Evolutionary conservation across 2,329 filamentous ascomycete genomes (phyloP), one percentile per base, ranked within the genome.

Genomic region (Neofusicoccum cordaticola): DNA sequence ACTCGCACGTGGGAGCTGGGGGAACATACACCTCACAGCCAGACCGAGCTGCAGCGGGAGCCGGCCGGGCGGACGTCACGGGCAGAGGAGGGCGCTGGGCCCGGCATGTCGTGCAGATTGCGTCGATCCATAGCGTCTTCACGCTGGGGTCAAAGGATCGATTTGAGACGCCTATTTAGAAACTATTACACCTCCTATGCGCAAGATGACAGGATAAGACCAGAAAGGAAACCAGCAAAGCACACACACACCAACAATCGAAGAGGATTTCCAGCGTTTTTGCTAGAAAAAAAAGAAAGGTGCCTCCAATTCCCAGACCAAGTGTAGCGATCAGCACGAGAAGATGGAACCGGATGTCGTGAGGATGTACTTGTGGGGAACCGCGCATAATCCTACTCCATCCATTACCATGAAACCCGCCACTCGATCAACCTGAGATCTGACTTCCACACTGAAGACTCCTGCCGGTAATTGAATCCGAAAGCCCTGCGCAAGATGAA

Each of bases 141-240:
- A 52, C 47, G 37, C 50, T 44, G 62, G 62, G 41, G 35, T 57
- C 62, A 64, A 64, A 64, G 62, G 50, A 64, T 64, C 51, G 42
- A 64, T 57, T 63, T 52, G 51, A 53, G 50, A 64, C 62, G 62
- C 62, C 62, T 64, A 64, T 57, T 50, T 56, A 57, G 42, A 57
- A 56, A 63, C 50, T 64, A 64, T 64, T 64, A 64, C 62, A 64
- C 62, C 62, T 64, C 62, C 62, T 64, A 64, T 64, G 62, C 62
- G 62, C 62, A 64, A 64, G 62, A 64, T 64, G 62, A 64, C 51
- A 50, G 41, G 62, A 57, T n/a, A 57, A 48, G 62, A 64, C 62
- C 51, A 64, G 37, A 63, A 63, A 63, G 45, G 48, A 51, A 62
- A 52, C 61, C 61, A 53, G 61, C 61, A 63, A 63, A 63, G 48